phyloP scores from a whole-genome alignment of 2,329 filamentous ascomycete genomes.

The Calonectria pseudoreteaudii region DNA sequence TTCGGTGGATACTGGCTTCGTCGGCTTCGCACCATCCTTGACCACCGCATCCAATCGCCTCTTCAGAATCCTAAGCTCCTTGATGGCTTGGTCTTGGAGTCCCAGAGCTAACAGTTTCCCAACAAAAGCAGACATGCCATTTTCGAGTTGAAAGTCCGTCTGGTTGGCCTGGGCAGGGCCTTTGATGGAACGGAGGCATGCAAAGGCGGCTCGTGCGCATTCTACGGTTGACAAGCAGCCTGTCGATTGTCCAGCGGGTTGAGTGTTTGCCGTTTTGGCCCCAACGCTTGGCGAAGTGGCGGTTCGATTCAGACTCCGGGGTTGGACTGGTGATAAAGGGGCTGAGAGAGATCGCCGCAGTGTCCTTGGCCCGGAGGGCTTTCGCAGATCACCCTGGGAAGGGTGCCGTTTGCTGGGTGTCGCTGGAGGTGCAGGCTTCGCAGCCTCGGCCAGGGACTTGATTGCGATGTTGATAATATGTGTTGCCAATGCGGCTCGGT shows the following conservation, averaged over 20 bases:
- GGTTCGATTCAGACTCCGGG: slow-evolving; percentile 71
- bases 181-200: slow-evolving; percentile 70
- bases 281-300: slow-evolving; percentile 62
- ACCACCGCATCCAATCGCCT: slow-evolving; percentile 63
- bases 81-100: slow-evolving; percentile 75
- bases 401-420: slow-evolving; percentile 49
- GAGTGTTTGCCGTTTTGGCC: slow-evolving; percentile 48
- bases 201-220: slow-evolving; percentile 76
- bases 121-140: slow-evolving; percentile 77
- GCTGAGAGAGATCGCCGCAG: slow-evolving; percentile 67
- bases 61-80: slow-evolving; percentile 76
- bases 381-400: slow-evolving; percentile 47
- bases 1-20: slow-evolving; percentile 45
- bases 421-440: slow-evolving; percentile 59
- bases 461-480: slow-evolving; percentile 78
- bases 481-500: slow-evolving; percentile 76
- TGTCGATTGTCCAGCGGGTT: slow-evolving; percentile 48
- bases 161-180: slow-evolving; percentile 64
- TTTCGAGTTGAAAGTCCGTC: slow-evolving; percentile 77
- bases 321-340: slow-evolving; percentile 71
- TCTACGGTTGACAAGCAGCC: slow-evolving; percentile 71
- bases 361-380: slow-evolving; percentile 53
- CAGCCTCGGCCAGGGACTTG: slow-evolving; percentile 75
- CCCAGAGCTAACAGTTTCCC: slow-evolving; percentile 74
- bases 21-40: slow-evolving; percentile 46